phyloP scores from a whole-genome alignment of 1,284 basidiomycete genomes.

The Vanrija humicola region DNA sequence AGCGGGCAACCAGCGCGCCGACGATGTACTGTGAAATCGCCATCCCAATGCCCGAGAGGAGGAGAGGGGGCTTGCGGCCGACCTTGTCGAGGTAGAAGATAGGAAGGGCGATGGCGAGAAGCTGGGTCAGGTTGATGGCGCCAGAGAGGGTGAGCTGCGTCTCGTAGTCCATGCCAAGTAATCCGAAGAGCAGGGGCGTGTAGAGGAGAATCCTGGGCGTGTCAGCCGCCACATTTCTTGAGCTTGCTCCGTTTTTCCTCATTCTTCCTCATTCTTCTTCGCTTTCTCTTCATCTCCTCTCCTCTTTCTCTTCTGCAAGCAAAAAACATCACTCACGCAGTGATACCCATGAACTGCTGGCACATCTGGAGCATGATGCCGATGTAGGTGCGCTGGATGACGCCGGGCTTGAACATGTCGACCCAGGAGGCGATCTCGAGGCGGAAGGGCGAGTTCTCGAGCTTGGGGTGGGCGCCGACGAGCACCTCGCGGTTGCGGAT shows the following conservation, averaged over 20 bases:
- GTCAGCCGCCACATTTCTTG: not conserved
- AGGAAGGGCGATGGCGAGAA: slow-evolving; percentile 35
- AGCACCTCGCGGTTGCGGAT: slow-evolving; percentile 19
- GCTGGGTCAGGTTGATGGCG: slow-evolving; percentile 42
- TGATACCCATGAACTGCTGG: slow-evolving; percentile 33
- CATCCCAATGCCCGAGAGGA: slow-evolving; percentile 21
- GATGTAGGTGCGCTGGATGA: slow-evolving; percentile 21
- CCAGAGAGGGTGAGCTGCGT: slow-evolving; percentile 35
- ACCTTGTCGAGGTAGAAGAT: slow-evolving; percentile 45
- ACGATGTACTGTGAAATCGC: slow-evolving; percentile 24
- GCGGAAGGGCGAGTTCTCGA: slow-evolving; percentile 16
- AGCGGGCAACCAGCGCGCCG: slow-evolving; percentile 26
- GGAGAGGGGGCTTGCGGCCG: slow-evolving; percentile 41
- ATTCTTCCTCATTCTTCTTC: not conserved
- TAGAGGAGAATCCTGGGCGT: slow-evolving; percentile 25
- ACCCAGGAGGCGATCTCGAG: slow-evolving; percentile 21
- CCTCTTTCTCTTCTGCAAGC: not conserved
- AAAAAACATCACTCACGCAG: slow-evolving; percentile 14
- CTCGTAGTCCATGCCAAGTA: slow-evolving; percentile 35
- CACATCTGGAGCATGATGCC: slow-evolving; percentile 28
- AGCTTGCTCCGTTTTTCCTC: slow-evolving; percentile 1
- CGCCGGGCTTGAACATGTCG: slow-evolving; percentile 24
- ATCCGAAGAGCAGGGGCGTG: slow-evolving; percentile 38
- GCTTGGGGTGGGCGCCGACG: slow-evolving; percentile 14
- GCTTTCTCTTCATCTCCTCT: slow-evolving; percentile 1